Evolutionary conservation across 305 asterid species (phyloP), one percentile per base, ranked within the genome.

Genomic region (Fraxinus greggii): DNA sequence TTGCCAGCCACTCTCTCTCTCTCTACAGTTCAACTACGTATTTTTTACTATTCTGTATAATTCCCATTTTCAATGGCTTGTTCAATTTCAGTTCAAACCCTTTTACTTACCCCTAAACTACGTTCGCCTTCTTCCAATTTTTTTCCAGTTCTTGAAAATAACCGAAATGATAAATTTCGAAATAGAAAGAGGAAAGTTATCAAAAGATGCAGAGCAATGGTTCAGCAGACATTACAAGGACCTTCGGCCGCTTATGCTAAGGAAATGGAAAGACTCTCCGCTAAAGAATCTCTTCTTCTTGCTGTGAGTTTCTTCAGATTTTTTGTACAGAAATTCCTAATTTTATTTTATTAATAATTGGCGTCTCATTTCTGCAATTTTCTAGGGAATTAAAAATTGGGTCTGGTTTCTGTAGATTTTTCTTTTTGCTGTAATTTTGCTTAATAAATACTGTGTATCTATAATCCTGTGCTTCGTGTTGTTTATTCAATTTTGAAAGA

Each of bases 281-380:
- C 98, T 32, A 94, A 93, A 86, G 96, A 94, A 85, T 94, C 98
- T 80, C 88, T 94, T 69, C 98, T 94, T 86, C 95, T 92, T 17
- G 94, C 97, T 3, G 98, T 93, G 54, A 88, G 89, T 84, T 54
- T 77, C 85, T 31, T 36, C 32, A 36, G 17, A 29, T 5, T 29
- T 29, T 70, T 36, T 54, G 6, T 32, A 6, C 42, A 7, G 13
- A 29, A 29, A 31, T 70, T 32, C 42, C 76, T 31, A 15, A 2
- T 31, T 29, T 70, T 70, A 2, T 70, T n/a, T 54, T 54, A 70
- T 15, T 29, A 31, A 70, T 15, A 17, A 15, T 29, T 4, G 40
- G 42, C 12, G 31, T n/a, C 45, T 70, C 13, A 32, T 31, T 70
- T 17, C 13, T 70, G 76, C 35, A 29, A 70, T 54, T 31, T 69